phyloP scores from a whole-genome alignment of 495 filamentous ascomycete genomes.

The Stereocaulon alpinum region DNA sequence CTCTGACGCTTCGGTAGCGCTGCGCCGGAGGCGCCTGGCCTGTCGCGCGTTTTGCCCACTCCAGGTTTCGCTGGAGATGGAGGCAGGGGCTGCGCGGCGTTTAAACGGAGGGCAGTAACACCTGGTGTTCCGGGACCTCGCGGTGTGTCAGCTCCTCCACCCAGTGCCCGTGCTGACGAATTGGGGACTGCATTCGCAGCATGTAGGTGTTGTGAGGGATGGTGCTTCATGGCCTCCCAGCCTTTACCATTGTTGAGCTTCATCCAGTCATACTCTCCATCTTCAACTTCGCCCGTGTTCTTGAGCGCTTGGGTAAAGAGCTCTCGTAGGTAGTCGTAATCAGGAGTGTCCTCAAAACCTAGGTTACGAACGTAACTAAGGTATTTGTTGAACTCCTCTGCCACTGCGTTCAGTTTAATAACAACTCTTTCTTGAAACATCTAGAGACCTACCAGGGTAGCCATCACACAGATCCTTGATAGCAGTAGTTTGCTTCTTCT shows the following conservation, averaged over 20 bases:
- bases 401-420: conserved; percentile 21
- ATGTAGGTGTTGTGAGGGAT: conserved; percentile 69
- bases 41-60: conserved; percentile 68
- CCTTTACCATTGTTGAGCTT: conserved; percentile 92
- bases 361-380: conserved; percentile 94
- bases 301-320: conserved; percentile 96
- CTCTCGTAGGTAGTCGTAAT: conserved; percentile 96
- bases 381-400: conserved; percentile 95
- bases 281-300: conserved; percentile 86
- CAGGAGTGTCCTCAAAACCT: conserved; percentile 95
- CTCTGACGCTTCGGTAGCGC: conserved; percentile 61
- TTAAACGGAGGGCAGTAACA: conserved; percentile 85
- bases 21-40: conserved; percentile 68
- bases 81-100: conserved; percentile 86
- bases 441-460: conserved; percentile 56
- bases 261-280: conserved; percentile 99
- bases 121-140: conserved; percentile 47
- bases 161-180: conserved; percentile 67
- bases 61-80: conserved; percentile 74
- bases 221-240: conserved; percentile 83
- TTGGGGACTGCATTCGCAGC: conserved; percentile 62
- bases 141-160: conserved; percentile 53
- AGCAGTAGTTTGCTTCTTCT: conserved; percentile 97
- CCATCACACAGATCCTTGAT: conserved; percentile 97
- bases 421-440: neutral